Evolutionary conservation across 2,329 filamentous ascomycete species (phyloP), one percentile per base, ranked within the genome.

Genomic region (Penicillium sp.): DNA sequence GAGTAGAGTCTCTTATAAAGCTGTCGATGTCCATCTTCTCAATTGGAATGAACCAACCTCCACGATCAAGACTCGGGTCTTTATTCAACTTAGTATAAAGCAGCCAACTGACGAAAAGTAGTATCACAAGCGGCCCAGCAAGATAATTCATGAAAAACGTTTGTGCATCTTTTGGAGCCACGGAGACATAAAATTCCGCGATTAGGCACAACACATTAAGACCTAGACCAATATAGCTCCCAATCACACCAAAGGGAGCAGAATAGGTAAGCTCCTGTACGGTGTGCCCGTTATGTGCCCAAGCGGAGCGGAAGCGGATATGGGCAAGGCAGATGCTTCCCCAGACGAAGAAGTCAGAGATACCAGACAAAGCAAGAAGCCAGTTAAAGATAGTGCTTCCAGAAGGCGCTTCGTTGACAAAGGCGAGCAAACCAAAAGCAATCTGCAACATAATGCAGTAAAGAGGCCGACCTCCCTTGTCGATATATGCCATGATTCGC

Each of bases 181-280:
- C 57, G 0, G 68, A 61, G 35, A 68, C 65, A 35, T 67, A 75
- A 59, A 74, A 74, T 68, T 84, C 55, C 6, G 82, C 83, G 17
- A 80, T 69, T 28, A 85, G 70, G 30, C 82, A 79, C 28, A 86
- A 56, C 30, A 79, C 58, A 65, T 83, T 84, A 48, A 89, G 76
- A 47, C 66, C 49, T 10, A 89, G 75, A 19, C 87, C 86, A 14
- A 88, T 37, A 70, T 78, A 88, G 0, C 85, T 88, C 19, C 87
- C 87, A 2, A 69, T 75, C 8, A 88, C 76, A 53, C 87, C 87
- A 44, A 82, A 79, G 46, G 80, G 73, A 17, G 85, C 83, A 37
- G 73, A 73, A 76, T 86, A 90, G 1, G 86, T 83, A 4, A 90
- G 80, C 66, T 87, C 84, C n/a, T 87, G 83, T 4, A 87, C 69